Base-by-base conservation (phyloP, 2,329 filamentous ascomycete species). In the Rhinocladiella mackenziei region DNA sequence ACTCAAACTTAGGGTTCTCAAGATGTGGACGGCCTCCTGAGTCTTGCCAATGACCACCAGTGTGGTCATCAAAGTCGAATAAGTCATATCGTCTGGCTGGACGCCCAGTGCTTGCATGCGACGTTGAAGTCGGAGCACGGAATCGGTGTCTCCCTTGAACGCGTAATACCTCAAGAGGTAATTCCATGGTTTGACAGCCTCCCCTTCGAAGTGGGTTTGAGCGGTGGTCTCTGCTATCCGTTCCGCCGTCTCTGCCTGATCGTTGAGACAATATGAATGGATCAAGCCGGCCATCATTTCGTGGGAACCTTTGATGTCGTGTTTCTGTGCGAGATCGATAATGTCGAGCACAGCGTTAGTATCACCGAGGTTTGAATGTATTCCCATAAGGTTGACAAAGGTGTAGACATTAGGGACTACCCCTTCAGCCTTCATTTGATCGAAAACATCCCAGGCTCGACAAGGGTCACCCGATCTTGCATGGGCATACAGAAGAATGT, bases 131-230 rank as follows among this genome's bases (percentile, higher is more conserved):
- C 71, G 68, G 51, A 75, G 71, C 11, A 76, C 70, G n/a, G 69
- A 70, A 15, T 69, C 60, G 19, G 81, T 57, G 48, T 84, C 74
- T 43, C 83, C 76, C 5, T 76, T 73, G 43, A 78, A 68, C 5
- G 85, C 86, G 61, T 88, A 76, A 48, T 83, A 78, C 43, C 76
- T 73, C 3, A 96, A 69, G 22, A 96, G 66, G 40, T 79, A 73
- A 59, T 96, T 95, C 86, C 86, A 96, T 59, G 88, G 78, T 22
- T 73, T 69, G 2, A 81, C 81, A 15, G 75, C 68, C 1, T 73
- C 68, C 1, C 78, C 73, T 13, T 71, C 60, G 1, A 79, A 61
- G 10, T 70, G 66, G 49, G 72, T 69, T 9, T 65, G 63, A 15
- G 81, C 68, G 22, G 80, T 74, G 32, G 76, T 74, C 36, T 75